Conservation (phyloP, 371 early-diverging fungal species). For the Syncephalastrum contaminatum region DNA sequence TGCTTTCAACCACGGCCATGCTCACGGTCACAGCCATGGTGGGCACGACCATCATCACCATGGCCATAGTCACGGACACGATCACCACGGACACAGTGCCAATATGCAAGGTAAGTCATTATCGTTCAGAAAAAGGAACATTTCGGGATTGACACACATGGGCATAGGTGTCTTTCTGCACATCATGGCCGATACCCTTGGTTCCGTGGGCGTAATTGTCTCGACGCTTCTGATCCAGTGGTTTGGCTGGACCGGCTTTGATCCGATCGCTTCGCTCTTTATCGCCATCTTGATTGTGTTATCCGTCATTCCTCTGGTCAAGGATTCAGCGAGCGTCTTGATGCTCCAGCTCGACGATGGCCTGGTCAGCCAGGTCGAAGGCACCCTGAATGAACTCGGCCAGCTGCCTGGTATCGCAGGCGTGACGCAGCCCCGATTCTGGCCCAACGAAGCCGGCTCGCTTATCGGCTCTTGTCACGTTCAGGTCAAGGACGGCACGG, state of each 20-base stretch:
- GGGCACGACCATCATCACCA: conserved; percentile 46
- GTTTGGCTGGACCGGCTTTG: conserved; percentile 94
- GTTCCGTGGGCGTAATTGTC: conserved; percentile 93
- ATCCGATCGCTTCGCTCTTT: conserved; percentile 93
- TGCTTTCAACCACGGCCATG: conserved; percentile 86
- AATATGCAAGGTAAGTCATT: conserved; percentile 69
- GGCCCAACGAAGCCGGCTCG: conserved; percentile 63
- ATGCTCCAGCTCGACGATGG: conserved; percentile 57
- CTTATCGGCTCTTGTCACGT: conserved; percentile 60
- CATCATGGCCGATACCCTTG: conserved; percentile 93
- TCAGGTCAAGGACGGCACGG: conserved; percentile 37
- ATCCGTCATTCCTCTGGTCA: conserved; percentile 84
- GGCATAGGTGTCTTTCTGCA: conserved; percentile 87
- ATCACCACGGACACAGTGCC: conserved; percentile 49
- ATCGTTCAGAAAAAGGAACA: neutral
- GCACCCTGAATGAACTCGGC: conserved; percentile 53
- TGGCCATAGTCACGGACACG: conserved; percentile 57
- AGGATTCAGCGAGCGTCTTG: conserved; percentile 60
- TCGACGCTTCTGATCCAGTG: conserved; percentile 86
- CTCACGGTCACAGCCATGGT: conserved; percentile 60
- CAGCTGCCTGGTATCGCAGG: conserved; percentile 46
- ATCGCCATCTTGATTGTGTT: conserved; percentile 87
- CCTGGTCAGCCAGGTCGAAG: conserved; percentile 46
- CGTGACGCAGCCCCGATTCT: conserved; percentile 52
- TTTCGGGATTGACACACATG: neutral